Evolutionary conservation across 345 rosid species (phyloP).

Genomic region (Kernera saxatilis): DNA sequence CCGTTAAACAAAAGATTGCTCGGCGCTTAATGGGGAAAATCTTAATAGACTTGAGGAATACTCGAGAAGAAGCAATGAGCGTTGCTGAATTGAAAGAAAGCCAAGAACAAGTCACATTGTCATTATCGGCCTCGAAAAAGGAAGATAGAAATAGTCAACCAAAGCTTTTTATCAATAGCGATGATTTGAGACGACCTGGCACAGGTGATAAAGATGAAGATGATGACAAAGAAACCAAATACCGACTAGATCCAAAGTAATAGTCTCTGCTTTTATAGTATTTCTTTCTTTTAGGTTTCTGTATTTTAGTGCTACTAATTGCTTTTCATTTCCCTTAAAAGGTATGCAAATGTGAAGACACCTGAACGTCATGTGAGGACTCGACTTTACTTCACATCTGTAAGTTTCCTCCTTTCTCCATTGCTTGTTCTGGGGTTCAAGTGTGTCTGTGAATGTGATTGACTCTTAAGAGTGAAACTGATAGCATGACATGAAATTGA

Average conservation of each 20-base stretch:
- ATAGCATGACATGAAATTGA: background rate
- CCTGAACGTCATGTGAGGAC: constrained; percentile 99
- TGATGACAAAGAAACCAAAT: constrained; percentile 91
- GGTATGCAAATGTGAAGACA: constrained; percentile 95
- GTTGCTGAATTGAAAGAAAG: constrained; percentile 77
- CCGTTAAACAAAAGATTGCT: constrained; percentile 51
- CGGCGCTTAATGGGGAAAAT: constrained; percentile 95
- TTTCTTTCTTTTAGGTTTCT: background rate
- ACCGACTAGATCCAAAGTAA: constrained; percentile 96
- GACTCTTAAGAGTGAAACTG: background rate
- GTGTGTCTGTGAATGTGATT: background rate
- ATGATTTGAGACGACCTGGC: constrained; percentile 60
- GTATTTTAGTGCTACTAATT: background rate
- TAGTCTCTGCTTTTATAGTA: background rate
- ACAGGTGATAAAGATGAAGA: constrained; percentile 91
- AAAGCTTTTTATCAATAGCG: constrained; percentile 46
- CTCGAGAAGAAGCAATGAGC: constrained; percentile 90
- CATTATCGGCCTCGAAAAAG: constrained; percentile 34
- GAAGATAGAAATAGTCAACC: constrained; percentile 51
- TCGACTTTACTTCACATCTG: constrained; percentile 96
- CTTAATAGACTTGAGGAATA: constrained; percentile 91
- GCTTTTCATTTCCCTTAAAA: constrained; percentile 9
- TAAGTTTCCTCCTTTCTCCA: constrained; percentile 36
- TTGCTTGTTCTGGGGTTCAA: background rate
- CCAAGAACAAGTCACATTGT: constrained; percentile 51